These are phyloP conservation scores for Phialophora tarda DNA, from an alignment of 2,329 filamentous ascomycete genomes.

Conservation along the genomic window DNA sequence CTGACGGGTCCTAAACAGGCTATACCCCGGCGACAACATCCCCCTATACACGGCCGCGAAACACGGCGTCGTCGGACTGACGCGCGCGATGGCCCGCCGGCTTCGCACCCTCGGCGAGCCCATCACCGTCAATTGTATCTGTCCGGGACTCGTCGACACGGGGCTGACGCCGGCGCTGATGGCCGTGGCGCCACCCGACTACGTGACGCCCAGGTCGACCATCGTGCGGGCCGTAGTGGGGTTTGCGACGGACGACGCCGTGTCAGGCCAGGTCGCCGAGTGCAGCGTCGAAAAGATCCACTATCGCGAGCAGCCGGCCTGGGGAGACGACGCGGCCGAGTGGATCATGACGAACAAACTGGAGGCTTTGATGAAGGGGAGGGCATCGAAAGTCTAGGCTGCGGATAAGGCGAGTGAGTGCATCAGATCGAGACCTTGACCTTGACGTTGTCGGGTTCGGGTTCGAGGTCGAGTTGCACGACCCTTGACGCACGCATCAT, in stretches of 20 bases:
- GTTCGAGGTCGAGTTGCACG: too few relatives aligned
- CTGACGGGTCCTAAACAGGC: background rate
- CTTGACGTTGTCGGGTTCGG: too few relatives aligned
- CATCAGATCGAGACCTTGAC: background rate
- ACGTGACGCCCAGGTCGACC: conserved; percentile 16
- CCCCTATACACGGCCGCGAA: conserved; percentile 17
- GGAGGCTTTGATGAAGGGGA: conserved; percentile 6
- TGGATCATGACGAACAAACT: conserved; percentile 21
- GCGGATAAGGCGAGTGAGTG: background rate
- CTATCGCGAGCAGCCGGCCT: conserved; percentile 14
- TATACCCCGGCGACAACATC: conserved; percentile 19
- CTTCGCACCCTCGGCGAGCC: conserved; percentile 9
- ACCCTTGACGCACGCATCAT: too few relatives aligned
- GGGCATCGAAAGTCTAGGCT: background rate
- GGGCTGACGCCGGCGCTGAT: conserved; percentile 12
- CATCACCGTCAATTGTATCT: conserved; percentile 21
- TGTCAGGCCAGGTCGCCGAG: conserved; percentile 9
- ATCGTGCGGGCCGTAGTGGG: conserved; percentile 16
- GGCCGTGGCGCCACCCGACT: conserved; percentile 14
- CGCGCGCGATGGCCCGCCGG: conserved; percentile 15
- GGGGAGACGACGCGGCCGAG: conserved; percentile 16
- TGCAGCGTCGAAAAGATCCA: conserved; percentile 22
- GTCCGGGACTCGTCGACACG: conserved; percentile 16
- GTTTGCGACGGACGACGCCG: conserved; percentile 8
- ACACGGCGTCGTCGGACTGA: conserved; percentile 14